Percentiles rank a stretch among this genome's conserved stretches.
These are phyloP conservation scores for Royoungia palumana DNA, from an alignment of 768 basidiomycete species.

Conservation along the genomic window DNA sequence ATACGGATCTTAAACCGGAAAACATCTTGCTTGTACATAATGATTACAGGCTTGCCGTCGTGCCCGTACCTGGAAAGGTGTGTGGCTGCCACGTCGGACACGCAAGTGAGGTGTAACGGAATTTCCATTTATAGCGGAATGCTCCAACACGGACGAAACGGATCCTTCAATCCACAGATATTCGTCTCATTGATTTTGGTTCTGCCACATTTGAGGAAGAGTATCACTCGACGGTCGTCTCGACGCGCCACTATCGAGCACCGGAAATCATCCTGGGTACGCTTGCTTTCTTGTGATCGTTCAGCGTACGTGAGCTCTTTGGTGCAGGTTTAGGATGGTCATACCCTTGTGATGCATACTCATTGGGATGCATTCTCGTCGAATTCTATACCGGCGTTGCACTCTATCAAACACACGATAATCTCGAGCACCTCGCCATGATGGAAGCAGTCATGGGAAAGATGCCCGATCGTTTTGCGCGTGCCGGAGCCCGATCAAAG, in stretches of 20 bases:
- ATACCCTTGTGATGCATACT: slow-evolving; percentile 97
- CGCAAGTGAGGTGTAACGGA: slow-evolving; percentile 7
- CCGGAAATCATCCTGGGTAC: slow-evolving; percentile 97
- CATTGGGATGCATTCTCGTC: slow-evolving; percentile 96
- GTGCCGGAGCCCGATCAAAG: slow-evolving; percentile 72
- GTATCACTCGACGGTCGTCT: slow-evolving; percentile 97
- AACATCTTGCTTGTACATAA: slow-evolving; percentile 94
- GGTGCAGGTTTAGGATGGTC: slow-evolving; percentile 92
- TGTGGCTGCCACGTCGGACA: background rate
- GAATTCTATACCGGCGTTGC: slow-evolving; percentile 98
- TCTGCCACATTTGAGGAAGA: slow-evolving; percentile 97
- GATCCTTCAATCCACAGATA: slow-evolving; percentile 83
- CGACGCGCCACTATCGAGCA: slow-evolving; percentile 96
- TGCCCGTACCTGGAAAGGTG: slow-evolving; percentile 68
- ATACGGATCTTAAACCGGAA: slow-evolving; percentile 99
- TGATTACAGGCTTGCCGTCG: slow-evolving; percentile 59
- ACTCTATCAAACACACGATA: slow-evolving; percentile 99
- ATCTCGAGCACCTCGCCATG: slow-evolving; percentile 98
- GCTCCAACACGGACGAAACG: slow-evolving; percentile 67
- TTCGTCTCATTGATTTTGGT: slow-evolving; percentile 97
- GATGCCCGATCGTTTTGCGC: slow-evolving; percentile 86
- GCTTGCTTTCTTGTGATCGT: slow-evolving; percentile 23
- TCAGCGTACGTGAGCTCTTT: slow-evolving; percentile 12
- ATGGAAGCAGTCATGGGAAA: slow-evolving; percentile 99
- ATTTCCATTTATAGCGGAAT: slow-evolving; percentile 47